Conservation (phyloP, 225 moss, liverwort and hornwort genomes). For the Straminergon stramineum region DNA sequence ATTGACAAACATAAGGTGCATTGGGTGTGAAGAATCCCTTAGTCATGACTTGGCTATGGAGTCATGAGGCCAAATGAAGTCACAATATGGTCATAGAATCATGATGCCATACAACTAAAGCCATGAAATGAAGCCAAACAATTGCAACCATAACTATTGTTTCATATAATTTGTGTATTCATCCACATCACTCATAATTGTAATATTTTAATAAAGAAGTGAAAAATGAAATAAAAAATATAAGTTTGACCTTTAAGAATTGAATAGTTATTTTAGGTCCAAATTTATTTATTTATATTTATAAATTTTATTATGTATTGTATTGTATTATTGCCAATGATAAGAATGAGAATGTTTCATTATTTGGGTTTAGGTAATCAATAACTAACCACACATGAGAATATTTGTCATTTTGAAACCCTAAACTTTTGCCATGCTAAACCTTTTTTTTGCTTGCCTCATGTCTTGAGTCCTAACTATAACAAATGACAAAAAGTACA, state of each 20-base stretch:
- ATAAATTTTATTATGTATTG: not conserved
- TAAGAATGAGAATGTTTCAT: not conserved
- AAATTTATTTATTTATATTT: not conserved
- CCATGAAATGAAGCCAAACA: not conserved
- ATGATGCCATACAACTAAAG: no score
- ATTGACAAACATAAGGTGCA: not conserved
- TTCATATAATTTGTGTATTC: not conserved
- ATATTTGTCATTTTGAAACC: not conserved
- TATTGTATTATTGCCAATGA: not conserved
- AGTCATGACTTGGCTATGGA: not conserved
- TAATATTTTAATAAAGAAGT: not conserved
- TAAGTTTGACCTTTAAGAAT: no score
- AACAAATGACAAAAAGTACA: rapidly evolving
- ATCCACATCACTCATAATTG: not conserved
- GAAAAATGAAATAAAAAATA: no score
- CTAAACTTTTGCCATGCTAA: not conserved
- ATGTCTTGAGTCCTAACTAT: not conserved
- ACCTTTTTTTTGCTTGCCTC: rapidly evolving
- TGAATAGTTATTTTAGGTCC: not conserved
- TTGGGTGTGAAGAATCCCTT: not conserved
- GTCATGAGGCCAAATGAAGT: not conserved
- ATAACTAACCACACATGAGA: no score
- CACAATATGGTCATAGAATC: no score
- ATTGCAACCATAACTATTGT: no score
- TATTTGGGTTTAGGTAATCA: not conserved